Conservation (phyloP, 805 yeast genomes). For the Candida rishiriensis region DNA sequence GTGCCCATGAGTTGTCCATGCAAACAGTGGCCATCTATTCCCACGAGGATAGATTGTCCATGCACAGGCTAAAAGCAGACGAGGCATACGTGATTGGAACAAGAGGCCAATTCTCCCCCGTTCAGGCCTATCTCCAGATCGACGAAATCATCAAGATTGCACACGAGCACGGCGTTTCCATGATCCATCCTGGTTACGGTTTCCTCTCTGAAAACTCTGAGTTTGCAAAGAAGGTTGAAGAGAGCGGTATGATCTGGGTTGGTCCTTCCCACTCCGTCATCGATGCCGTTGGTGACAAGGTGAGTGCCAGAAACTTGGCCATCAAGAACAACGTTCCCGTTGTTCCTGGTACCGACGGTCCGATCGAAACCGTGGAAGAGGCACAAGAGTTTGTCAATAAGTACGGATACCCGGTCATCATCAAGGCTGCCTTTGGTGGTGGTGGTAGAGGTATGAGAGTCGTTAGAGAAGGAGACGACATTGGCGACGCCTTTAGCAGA, state of each 20-base stretch:
- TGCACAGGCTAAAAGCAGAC: conserved; percentile 93
- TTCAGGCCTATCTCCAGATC: conserved; percentile 90
- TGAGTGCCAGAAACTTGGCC: conserved; percentile 87
- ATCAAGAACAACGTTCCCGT: conserved; percentile 78
- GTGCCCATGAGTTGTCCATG: conserved; percentile 97
- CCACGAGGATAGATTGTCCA: conserved; percentile 89
- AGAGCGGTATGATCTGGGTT: conserved; percentile 89
- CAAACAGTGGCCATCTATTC: conserved; percentile 96
- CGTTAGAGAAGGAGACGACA: conserved; percentile 92
- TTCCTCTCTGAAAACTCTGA: conserved; percentile 52
- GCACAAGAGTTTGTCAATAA: conserved; percentile 75
- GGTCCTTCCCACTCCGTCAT: conserved; percentile 89
- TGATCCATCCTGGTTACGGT: conserved; percentile 91
- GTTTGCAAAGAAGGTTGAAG: conserved; percentile 88
- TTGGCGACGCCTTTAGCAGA: conserved; percentile 86
- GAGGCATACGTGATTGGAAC: conserved; percentile 90
- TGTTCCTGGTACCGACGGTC: conserved; percentile 98
- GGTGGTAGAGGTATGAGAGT: conserved; percentile 99
- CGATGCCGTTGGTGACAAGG: conserved; percentile 96
- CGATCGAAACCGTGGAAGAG: conserved; percentile 74
- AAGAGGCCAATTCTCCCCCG: conserved; percentile 88
- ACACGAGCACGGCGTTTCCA: conserved; percentile 66
- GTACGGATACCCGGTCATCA: conserved; percentile 93
- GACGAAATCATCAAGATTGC: conserved; percentile 93
- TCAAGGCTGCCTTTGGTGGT: conserved; percentile 99